These are phyloP conservation scores for Solanum peruvianum DNA, from an alignment of 257 asterid genomes.

Conservation along the genomic window DNA sequence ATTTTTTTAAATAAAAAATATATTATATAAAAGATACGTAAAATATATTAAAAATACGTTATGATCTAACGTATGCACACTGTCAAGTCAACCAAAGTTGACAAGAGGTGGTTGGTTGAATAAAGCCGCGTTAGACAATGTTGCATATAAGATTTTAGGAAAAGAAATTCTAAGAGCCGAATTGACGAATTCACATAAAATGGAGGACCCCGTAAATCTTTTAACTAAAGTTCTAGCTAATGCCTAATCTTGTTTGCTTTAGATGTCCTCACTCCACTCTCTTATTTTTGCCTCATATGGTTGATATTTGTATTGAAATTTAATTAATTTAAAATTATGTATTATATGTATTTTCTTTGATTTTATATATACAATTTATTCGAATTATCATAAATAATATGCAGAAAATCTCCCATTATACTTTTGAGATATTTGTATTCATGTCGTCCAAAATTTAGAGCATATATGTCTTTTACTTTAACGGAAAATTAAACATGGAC, in stretches of 20 bases:
- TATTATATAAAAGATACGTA: too few species aligned
- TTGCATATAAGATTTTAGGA: background rate
- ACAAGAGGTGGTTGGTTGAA: background rate
- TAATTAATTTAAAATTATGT: rapidly evolving
- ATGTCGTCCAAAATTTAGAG: too few species aligned
- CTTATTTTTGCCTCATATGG: rapidly evolving
- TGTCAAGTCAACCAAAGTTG: background rate
- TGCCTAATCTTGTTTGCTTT: background rate
- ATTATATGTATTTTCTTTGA: rapidly evolving
- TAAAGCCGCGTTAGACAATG: background rate
- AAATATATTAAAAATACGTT: too few species aligned
- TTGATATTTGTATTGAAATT: rapidly evolving
- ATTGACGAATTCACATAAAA: background rate
- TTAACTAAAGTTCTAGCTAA: background rate
- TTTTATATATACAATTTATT: too few species aligned
- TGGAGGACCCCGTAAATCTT: background rate
- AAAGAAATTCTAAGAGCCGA: background rate
- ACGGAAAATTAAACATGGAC: too few species aligned
- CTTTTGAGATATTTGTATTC: too few species aligned
- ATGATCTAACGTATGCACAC: background rate
- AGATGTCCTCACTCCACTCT: background rate
- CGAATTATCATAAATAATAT: too few species aligned
- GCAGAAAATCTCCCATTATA: too few species aligned
- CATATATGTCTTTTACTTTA: too few species aligned
- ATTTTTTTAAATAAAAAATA: too few species aligned